phyloP scores from a whole-genome alignment of 1,139 yeast species.

The Saccharomyces hybrid region DNA sequence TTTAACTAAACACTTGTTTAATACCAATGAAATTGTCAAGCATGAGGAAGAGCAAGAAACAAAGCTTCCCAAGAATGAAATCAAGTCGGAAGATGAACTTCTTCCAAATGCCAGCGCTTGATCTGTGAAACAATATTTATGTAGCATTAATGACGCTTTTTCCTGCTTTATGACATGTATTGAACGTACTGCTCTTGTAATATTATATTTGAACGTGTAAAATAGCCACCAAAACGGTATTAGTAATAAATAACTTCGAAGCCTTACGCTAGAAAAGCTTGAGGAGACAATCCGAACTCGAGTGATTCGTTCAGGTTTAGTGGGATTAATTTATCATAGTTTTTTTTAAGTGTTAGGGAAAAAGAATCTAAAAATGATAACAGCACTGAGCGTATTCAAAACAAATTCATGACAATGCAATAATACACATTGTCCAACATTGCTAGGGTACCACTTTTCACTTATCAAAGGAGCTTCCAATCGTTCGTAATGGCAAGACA shows the following conservation, averaged over 20 bases:
- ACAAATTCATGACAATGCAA: neutral
- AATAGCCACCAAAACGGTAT: neutral
- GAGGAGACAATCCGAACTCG: neutral
- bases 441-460: neutral
- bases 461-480: neutral
- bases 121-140: neutral
- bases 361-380: neutral
- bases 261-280: neutral
- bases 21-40: slow-evolving; percentile 15
- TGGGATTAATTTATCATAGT: neutral
- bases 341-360: neutral
- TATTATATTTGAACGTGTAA: neutral
- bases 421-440: neutral
- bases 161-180: neutral
- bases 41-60: slow-evolving; percentile 34
- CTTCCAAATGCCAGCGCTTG: neutral
- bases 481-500: slow-evolving; percentile 12
- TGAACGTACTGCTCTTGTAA: neutral
- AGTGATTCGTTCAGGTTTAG: neutral
- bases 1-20: slow-evolving; percentile 46
- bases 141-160: neutral
- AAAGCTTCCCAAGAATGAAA: neutral
- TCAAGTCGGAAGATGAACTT: neutral
- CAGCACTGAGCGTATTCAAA: neutral
- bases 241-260: neutral